Base-by-base conservation (phyloP, 1,284 basidiomycete genomes). In the Moesziomyces antarcticus region DNA sequence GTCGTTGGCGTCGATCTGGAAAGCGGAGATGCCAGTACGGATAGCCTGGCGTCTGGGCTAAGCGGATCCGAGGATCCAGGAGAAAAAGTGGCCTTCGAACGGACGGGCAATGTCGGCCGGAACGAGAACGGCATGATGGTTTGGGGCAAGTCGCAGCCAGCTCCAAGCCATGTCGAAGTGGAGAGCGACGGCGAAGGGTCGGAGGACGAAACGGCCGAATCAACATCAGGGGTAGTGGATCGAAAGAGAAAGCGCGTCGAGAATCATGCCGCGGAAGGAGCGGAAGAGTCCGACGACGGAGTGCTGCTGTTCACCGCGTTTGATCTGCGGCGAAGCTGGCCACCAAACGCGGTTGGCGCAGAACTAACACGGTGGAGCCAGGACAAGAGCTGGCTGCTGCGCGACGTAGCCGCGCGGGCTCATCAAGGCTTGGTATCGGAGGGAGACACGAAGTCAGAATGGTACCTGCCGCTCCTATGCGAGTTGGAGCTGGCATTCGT, bases 351-450 rank as follows among this genome's bases (percentile, higher is more conserved):
- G 10, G 37, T 68, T 0, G 81, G 81, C 1, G 40, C 47, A 0
- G 73, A 79, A 11, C 61, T 81, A 18, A 82, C 78, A 3, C 56
- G 64, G 16, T 82, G 73, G 74, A 79, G 75, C 44, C 52, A 70
- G n/a, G 81, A 82, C 73, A 82, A 82, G 56, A 80, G 80, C 48
- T 82, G 75, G 75, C 61, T 81, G 9, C 64, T 82, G 0, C 47
- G 47, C 22, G 59, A 81, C 16, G 70, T 80, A 1, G 56, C 77
- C 10, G 21, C 44, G 18, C 71, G 73, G n/a, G 57, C 69, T 21
- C 43, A 35, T 13, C 21, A 35, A 10, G 61, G 51, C 33, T 33
- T 55, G 35, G 24, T 16, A 11, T 7, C 13, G 16, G 27, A 56
- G 0, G 65, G 64, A 3, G 11, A 33, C 13, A 11, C 11, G 43